Percentiles rank a stretch among this genome's conserved stretches.
phyloP scores from a whole-genome alignment of 805 yeast species.

The Metschnikowia baotianmanensis region DNA sequence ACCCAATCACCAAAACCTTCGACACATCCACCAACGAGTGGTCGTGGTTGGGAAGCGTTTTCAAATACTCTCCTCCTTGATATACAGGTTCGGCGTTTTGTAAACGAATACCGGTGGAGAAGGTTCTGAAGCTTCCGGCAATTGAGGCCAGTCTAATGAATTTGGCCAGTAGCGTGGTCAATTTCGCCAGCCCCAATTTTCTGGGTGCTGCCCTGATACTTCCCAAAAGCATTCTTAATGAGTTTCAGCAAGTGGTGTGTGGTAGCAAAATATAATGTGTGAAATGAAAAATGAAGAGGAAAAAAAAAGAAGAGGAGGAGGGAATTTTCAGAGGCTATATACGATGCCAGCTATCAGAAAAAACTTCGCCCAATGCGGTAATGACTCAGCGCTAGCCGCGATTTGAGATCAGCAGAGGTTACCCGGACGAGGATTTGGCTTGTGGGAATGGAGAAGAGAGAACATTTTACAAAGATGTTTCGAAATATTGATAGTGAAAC shows the following conservation, averaged over 20 bases:
- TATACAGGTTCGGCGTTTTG: slow-evolving; percentile 33
- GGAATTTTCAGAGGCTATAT: slow-evolving; percentile 10
- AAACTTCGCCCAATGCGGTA: slow-evolving; percentile 22
- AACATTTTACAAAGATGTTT: too few species aligned
- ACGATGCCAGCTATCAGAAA: slow-evolving; percentile 13
- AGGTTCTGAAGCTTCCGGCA: slow-evolving; percentile 1
- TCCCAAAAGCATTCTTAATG: slow-evolving; percentile 10
- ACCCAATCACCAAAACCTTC: slow-evolving; percentile 89
- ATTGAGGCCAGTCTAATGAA: neutral
- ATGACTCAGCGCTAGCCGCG: slow-evolving; percentile 28
- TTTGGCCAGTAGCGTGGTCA: slow-evolving; percentile 8
- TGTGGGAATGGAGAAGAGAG: too few species aligned
- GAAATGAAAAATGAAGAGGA: neutral
- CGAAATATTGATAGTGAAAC: too few species aligned
- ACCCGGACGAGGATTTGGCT: slow-evolving; percentile 15
- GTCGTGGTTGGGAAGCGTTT: slow-evolving; percentile 56
- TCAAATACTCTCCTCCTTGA: slow-evolving; percentile 62
- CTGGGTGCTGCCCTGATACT: slow-evolving; percentile 10
- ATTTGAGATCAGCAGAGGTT: slow-evolving; percentile 21
- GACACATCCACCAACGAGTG: slow-evolving; percentile 77
- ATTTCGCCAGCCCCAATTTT: slow-evolving; percentile 7
- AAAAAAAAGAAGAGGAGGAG: neutral
- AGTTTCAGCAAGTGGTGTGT: neutral
- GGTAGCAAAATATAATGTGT: neutral
- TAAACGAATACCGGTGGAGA: slow-evolving; percentile 4